A percentile compares a stretch with the other conserved stretches of the same genome.
Conservation (phyloP, 2,329 filamentous ascomycete genomes). For the Xylariaceae sp. region DNA sequence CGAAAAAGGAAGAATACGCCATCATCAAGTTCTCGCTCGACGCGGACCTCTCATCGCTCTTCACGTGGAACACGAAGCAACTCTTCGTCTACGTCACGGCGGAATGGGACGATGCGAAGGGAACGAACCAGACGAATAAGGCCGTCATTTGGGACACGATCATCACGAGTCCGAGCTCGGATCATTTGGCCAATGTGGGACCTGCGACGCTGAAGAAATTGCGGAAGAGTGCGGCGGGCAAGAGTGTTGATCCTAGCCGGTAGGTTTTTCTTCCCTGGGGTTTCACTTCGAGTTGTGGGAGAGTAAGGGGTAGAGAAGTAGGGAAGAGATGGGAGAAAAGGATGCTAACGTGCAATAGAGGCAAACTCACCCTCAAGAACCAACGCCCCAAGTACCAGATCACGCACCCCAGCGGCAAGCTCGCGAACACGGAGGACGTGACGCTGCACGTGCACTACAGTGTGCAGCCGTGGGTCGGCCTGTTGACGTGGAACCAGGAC, state of each 20-base stretch:
- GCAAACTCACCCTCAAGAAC: conserved; percentile 71
- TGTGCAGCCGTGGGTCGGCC: conserved; percentile 93
- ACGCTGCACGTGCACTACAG: conserved; percentile 86
- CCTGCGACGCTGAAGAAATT: conserved; percentile 59
- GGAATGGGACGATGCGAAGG: conserved; percentile 50
- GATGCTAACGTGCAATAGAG: conserved; percentile 41
- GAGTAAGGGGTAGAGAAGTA: background rate
- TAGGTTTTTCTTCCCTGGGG: conserved; percentile 28
- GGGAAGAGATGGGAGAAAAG: background rate
- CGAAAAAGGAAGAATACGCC: conserved; percentile 92
- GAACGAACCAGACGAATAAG: conserved; percentile 50
- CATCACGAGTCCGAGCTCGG: conserved; percentile 67
- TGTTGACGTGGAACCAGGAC: conserved; percentile 72
- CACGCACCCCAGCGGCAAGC: conserved; percentile 75
- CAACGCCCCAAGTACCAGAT: conserved; percentile 96
- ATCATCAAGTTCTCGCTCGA: conserved; percentile 90
- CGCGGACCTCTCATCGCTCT: conserved; percentile 83
- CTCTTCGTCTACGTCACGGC: conserved; percentile 95
- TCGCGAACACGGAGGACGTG: conserved; percentile 69
- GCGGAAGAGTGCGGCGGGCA: conserved; percentile 53
- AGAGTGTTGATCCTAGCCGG: conserved; percentile 55
- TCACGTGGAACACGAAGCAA: conserved; percentile 99
- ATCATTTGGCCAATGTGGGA: conserved; percentile 57
- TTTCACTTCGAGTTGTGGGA: background rate
- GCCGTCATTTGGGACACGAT: conserved; percentile 96